Percentiles rank a stretch among this genome's conserved stretches.
These are phyloP conservation scores for Boeremia exigua DNA, from an alignment of 2,329 filamentous ascomycete genomes.

Conservation along the genomic window DNA sequence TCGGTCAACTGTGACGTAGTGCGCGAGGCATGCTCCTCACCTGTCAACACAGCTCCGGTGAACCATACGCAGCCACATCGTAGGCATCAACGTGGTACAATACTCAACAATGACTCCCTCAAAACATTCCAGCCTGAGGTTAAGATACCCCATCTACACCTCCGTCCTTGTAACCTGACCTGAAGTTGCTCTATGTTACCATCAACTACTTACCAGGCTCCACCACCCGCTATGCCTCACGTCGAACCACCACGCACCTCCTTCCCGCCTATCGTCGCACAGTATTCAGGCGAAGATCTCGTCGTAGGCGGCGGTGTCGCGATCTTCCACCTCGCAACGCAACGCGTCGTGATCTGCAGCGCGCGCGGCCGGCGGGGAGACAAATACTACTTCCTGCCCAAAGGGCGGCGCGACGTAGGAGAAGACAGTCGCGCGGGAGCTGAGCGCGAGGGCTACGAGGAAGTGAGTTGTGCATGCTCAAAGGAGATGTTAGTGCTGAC, in stretches of 20 bases:
- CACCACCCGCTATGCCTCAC: constrained; percentile 10
- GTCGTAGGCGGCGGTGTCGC: constrained; percentile 52
- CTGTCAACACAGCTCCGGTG: constrained; percentile 1
- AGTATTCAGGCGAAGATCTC: constrained; percentile 39
- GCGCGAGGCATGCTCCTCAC: not conserved
- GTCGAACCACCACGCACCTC: constrained; percentile 11
- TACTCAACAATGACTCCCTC: not conserved
- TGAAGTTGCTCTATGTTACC: too few species aligned
- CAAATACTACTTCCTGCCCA: constrained; percentile 57
- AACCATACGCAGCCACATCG: not conserved
- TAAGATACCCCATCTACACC: not conserved
- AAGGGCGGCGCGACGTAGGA: constrained; percentile 55
- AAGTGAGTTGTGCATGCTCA: constrained; percentile 38
- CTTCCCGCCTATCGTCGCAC: constrained; percentile 27
- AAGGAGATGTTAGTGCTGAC: not conserved
- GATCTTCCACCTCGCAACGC: constrained; percentile 57
- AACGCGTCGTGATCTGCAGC: constrained; percentile 57
- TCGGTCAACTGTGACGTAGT: not conserved
- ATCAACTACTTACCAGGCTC: too few species aligned
- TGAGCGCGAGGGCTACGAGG: constrained; percentile 58
- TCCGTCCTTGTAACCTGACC: not conserved
- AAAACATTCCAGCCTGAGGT: not conserved
- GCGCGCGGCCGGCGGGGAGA: constrained; percentile 43
- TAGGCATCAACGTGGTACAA: constrained; percentile 9
- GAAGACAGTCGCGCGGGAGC: constrained; percentile 53